Evolutionary conservation across 2,329 filamentous ascomycete genomes (phyloP), one percentile per base, ranked within the genome.

Genomic region (Dothideomycetes sp.): DNA sequence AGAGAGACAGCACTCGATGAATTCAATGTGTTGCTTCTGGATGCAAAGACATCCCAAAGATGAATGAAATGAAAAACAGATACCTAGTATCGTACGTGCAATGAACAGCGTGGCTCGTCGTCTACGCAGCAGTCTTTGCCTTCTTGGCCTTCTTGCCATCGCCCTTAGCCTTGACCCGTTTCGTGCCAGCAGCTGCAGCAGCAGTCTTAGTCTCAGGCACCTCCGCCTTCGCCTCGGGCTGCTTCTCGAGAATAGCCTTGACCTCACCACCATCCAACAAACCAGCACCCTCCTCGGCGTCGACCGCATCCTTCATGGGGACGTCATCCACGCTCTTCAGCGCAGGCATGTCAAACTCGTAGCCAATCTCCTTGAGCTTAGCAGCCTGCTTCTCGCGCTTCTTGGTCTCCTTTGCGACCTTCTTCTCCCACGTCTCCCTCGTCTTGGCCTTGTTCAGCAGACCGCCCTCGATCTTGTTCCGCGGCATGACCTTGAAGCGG

Each of bases 401-500:
- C 59, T 73, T 69, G 60, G 81, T 73, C 68, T 94, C 88, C 51
- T 73, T 77, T 39, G 71, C 65, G 40, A 91, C 76, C 58, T 79
- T 81, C 64, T 75, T 75, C 43, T 79, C 69, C 91, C 91, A 98
- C n/a, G 70, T 68, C 27, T 81, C 75, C 55, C 86, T 77, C 15
- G 81, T 76, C 49, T 76, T 73, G 31, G 84, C 82, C 56, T 80
- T 77, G 53, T 81, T 77, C 48, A 96, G 70, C 51, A 77, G 73
- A 51, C 77, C 71, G 36, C 84, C 84, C 44, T 82, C 83, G 59
- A 96, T 81, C 65, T 84, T 84, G 64, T 87, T 91, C 72, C 84
- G 81, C 15, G 91, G 89, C 10, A 89, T 78, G 46, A 73, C 73
- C 71, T 94, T 94, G 72, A 91, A 95, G 41, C 88, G 81, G 54